A percentile compares a stretch with the other conserved stretches of the same genome.
phyloP scores from a whole-genome alignment of 306 rosid species.

The Adenanthera pavonina region DNA sequence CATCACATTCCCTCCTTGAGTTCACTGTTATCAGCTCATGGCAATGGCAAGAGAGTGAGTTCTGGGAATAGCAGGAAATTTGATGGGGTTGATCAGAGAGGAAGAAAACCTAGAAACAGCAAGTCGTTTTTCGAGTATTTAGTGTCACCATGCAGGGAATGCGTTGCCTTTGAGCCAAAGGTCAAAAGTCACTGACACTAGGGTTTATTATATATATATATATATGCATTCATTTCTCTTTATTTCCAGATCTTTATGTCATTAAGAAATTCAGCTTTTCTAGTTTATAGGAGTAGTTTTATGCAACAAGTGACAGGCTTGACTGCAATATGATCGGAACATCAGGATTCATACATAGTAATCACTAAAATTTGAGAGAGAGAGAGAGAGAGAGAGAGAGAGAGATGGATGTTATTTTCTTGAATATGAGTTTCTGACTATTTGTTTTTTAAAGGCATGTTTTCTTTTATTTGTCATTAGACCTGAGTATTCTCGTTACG shows the following conservation, averaged over 20 bases:
- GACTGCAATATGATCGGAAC: not conserved
- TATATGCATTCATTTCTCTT: constrained; percentile 5
- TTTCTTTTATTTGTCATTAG: not conserved
- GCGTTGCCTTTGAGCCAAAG: constrained; percentile 52
- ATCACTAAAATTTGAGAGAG: not conserved
- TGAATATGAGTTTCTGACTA: not conserved
- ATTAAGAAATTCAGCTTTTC: not conserved
- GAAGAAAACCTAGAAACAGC: constrained; percentile 32
- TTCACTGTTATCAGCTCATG: constrained; percentile 35
- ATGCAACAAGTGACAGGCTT: not conserved
- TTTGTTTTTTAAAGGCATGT: not conserved
- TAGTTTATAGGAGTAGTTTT: not conserved
- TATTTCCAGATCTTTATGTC: not conserved
- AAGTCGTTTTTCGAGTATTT: constrained; percentile 49
- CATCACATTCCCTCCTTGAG: constrained; percentile 22
- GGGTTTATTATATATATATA: not conserved
- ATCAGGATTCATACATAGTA: not conserved
- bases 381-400: not conserved
- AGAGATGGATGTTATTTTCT: not conserved
- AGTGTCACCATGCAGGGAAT: constrained; percentile 62
- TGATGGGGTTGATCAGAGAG: constrained; percentile 28
- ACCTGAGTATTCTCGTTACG: not conserved
- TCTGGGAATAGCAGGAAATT: constrained; percentile 29
- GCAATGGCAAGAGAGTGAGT: constrained; percentile 38
- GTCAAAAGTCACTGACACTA: constrained; percentile 16